Evolutionary conservation across 2,329 filamentous ascomycete genomes (phyloP).

Genomic region (Ciborinia camelliae): DNA sequence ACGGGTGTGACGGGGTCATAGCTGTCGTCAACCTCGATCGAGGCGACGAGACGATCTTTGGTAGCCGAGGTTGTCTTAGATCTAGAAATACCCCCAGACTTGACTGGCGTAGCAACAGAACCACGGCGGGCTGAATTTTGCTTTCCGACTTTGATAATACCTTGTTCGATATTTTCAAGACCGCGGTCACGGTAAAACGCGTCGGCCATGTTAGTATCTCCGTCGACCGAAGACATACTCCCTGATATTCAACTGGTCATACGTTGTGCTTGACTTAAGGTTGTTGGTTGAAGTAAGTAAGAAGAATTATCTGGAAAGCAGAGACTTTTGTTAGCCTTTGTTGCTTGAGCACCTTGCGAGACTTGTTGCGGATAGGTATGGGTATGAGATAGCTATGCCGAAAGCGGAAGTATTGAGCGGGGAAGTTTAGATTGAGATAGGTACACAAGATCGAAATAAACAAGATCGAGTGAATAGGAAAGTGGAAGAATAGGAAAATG

Average conservation of each 20-base stretch:
- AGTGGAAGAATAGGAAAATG: background rate
- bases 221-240: background rate
- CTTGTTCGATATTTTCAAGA: background rate
- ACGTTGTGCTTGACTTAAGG: background rate
- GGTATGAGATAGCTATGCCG: background rate
- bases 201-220: background rate
- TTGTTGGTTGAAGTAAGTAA: background rate
- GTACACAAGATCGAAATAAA: no score
- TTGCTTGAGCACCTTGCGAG: background rate
- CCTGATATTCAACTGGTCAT: background rate
- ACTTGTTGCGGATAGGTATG: background rate
- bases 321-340: background rate
- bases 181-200: background rate
- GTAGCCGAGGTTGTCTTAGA: background rate
- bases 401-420: background rate
- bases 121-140: background rate
- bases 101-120: conserved; percentile 1
- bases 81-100: background rate
- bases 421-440: background rate
- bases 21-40: background rate
- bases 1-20: background rate
- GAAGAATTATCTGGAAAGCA: background rate
- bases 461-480: background rate
- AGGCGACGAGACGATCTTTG: background rate
- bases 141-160: background rate